Conservation (phyloP, 495 filamentous ascomycete species). For the Chaetomidium leptoderma region DNA sequence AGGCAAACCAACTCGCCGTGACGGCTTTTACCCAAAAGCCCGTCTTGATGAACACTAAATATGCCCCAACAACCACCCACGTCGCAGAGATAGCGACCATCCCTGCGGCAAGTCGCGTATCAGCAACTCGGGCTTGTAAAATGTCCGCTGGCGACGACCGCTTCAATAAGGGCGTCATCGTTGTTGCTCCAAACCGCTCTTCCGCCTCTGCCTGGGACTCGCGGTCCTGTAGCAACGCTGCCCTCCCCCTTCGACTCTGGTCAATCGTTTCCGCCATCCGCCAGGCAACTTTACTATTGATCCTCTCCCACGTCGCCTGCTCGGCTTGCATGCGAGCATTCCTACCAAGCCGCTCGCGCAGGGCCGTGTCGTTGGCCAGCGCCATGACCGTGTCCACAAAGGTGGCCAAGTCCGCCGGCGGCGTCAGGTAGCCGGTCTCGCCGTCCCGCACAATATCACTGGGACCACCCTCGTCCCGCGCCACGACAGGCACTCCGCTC, state of each 20-base stretch:
- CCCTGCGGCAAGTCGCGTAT: not conserved
- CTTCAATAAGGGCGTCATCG: not conserved
- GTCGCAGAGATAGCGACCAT: not conserved
- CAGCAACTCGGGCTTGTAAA: not conserved
- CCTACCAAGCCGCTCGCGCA: not conserved
- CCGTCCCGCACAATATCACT: conserved; percentile 5
- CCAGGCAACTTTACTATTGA: conserved; percentile 4
- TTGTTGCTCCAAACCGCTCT: no score
- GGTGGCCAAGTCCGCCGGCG: not conserved
- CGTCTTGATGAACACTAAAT: not conserved
- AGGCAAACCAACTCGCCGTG: no score
- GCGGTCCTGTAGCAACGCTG: not conserved
- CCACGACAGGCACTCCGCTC: conserved; percentile 3
- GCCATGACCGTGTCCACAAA: not conserved
- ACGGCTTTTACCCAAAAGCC: not conserved
- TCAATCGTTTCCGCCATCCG: not conserved
- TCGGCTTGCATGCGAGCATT: not conserved
- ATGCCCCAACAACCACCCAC: not conserved
- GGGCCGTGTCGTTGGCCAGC: not conserved
- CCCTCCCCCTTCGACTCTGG: not conserved
- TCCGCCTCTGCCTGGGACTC: not conserved
- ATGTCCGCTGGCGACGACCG: not conserved
- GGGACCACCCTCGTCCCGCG: not conserved
- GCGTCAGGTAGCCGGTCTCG: not conserved
- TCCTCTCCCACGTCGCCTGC: conserved; percentile 8